Evolutionary conservation across 768 basidiomycete species (phyloP), one percentile per base, ranked within the genome.

Genomic region (Phylloporus sp.): DNA sequence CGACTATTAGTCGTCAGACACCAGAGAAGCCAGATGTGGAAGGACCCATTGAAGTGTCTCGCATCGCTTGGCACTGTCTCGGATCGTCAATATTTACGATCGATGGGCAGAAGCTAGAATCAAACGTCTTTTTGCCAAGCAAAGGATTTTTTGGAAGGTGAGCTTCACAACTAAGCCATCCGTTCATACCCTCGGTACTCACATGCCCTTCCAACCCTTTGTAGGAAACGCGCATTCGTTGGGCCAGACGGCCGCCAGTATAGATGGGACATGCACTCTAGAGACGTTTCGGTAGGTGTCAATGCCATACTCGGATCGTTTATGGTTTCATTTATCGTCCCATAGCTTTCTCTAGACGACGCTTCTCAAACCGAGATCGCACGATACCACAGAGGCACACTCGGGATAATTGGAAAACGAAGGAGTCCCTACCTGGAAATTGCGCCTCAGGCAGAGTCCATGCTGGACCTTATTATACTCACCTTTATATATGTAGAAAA

Each of bases 191-290:
- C 3, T 36, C 18, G 35, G 9, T 9, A 10, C 35, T 36, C 35
- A 36, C 27, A 26, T n/a, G 41, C 41, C 26, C 3, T 15, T 12
- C 20, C 22, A 39, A 22, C 13, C 12, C 16, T 15, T 36, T 31
- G n/a, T 29, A 66, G 61, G 29, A 63, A 58, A 22, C 57, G 61
- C 24, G 59, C 64, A 1, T 73, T 73, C 49, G 62, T 45, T 5
- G 72, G 65, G 0, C 65, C 56, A 1, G 71, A 72, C 36, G 69
- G 65, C 6, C 64, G 51, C 23, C 57, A 51, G 39, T 73, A 72
- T 35, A 59, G 61, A 41, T 73, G 72, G 72, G 55, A 58, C 10
- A 53, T 70, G 45, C 1, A 52, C 18, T 1, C 1, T 2, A 22
- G 45, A 12, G 40, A 49, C 15, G 62, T 63, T 9, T 47, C 28